Evolutionary conservation across 169 alveolate species (phyloP).

Genomic region (Neospora caninum): DNA sequence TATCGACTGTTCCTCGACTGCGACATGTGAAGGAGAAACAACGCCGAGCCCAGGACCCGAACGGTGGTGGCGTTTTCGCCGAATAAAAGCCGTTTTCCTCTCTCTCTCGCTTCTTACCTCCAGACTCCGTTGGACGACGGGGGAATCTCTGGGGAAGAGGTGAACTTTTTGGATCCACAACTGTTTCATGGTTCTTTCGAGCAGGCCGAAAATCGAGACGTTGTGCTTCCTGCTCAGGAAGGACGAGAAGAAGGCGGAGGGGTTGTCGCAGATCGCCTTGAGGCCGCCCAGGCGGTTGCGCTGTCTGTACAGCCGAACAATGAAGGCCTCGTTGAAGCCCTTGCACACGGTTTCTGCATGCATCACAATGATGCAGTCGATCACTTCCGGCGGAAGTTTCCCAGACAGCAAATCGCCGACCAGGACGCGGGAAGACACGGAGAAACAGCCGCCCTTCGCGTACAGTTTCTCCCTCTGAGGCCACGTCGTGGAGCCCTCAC

Average conservation of each 20-base stretch:
- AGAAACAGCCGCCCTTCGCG: constrained; percentile 68
- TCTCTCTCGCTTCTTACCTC: neutral
- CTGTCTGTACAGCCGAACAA: constrained; percentile 66
- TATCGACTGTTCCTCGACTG: too few species aligned
- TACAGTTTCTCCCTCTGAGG: constrained; percentile 52
- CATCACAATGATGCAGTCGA: constrained; percentile 66
- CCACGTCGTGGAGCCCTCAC: constrained; percentile 37
- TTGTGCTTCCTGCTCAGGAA: neutral
- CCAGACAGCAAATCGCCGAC: constrained; percentile 69
- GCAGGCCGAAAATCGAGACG: constrained; percentile 30
- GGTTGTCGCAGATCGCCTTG: constrained; percentile 72
- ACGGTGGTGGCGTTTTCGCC: too few species aligned
- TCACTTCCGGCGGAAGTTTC: constrained; percentile 59
- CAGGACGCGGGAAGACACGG: constrained; percentile 68
- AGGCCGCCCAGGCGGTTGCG: constrained; percentile 70
- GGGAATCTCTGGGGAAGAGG: constrained; percentile 10
- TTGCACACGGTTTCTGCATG: constrained; percentile 68
- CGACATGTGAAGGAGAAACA: too few species aligned
- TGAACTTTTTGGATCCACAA: neutral
- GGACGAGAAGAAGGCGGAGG: constrained; percentile 52
- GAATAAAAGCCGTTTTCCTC: too few species aligned
- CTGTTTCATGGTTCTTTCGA: constrained; percentile 13
- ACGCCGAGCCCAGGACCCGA: too few species aligned
- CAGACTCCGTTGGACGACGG: constrained; percentile 4
- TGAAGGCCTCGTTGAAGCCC: constrained; percentile 74